Evolutionary conservation across 2,329 filamentous ascomycete species (phyloP).

Genomic region (Fusarium buxicola): DNA sequence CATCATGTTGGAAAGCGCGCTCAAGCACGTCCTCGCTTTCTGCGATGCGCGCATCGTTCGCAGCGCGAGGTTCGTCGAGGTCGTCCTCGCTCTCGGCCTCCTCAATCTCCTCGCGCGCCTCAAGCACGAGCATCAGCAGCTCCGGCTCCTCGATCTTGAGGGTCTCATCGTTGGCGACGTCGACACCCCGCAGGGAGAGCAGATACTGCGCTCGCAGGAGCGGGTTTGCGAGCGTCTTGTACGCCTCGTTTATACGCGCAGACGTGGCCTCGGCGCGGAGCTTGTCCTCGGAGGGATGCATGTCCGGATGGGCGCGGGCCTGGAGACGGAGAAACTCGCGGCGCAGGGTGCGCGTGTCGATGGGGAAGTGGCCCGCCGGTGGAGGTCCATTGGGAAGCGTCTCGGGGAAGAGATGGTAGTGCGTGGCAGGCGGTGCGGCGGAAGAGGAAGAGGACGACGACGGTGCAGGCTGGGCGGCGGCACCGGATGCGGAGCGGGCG

Average conservation of each 20-base stretch:
- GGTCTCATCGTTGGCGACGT: constrained; percentile 83
- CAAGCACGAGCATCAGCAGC: constrained; percentile 82
- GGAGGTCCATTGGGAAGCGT: constrained; percentile 84
- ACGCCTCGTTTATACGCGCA: constrained; percentile 89
- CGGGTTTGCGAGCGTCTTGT: constrained; percentile 83
- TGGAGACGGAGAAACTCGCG: constrained; percentile 90
- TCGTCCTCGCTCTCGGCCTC: constrained; percentile 75
- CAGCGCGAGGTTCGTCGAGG: constrained; percentile 66
- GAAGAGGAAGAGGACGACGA: constrained; percentile 10
- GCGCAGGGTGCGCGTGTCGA: constrained; percentile 77
- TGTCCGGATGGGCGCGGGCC: constrained; percentile 79
- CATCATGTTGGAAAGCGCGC: constrained; percentile 72
- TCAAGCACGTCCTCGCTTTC: constrained; percentile 73
- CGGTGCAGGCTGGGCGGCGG: constrained; percentile 22
- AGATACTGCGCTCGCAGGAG: constrained; percentile 90
- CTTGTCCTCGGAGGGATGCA: constrained; percentile 66
- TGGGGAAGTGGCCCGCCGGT: constrained; percentile 78
- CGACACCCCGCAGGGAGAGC: constrained; percentile 77
- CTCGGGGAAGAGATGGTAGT: constrained; percentile 90
- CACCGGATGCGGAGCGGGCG: constrained; percentile 25
- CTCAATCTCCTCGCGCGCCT: constrained; percentile 81
- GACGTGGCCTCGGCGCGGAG: constrained; percentile 79
- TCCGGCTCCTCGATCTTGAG: constrained; percentile 74
- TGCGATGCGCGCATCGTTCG: constrained; percentile 76
- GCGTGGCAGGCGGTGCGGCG: constrained; percentile 57